Base-by-base conservation (phyloP, 1,284 basidiomycete genomes). In the Ustilago bromivora region DNA sequence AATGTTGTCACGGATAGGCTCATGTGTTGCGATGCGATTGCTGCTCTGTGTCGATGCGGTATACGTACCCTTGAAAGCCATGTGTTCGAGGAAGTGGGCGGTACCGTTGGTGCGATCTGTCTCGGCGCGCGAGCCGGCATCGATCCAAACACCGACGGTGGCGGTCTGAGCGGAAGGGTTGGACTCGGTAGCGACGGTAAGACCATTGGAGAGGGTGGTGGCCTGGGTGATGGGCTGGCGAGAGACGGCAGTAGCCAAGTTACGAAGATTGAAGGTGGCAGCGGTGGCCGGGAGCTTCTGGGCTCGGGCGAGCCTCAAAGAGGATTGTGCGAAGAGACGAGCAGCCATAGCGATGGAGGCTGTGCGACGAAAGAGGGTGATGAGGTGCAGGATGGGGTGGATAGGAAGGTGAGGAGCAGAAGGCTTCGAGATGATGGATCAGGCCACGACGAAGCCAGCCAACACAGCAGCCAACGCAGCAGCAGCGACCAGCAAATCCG, bases 61-160 rank as follows among this genome's bases (percentile, higher is more conserved):
- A 57, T 63, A 84, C 84, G 54, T 76, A 84, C 84, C 84, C 84
- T 88, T 88, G 87, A 88, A 88, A 36, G 88, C 97, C 93, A 97
- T 94, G 87, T 97, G 95, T 88, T 99, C 97, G 70, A 99, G 91
- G 90, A 99, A 99, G 89, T 99, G 97, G 59, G 97, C 97, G 9
- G 95, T 97, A 62, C 97, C 96, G 84, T 93, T 97, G 61, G 93
- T 97, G 87, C 91, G 91, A 88, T 93, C 91, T 59, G 93, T 96
- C 90, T 99, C 97, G 73, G 95, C 95, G 72, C 97, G 91, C 75
- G 94, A 96, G 79, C 97, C 97, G 71, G 96, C 96, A 86, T 98
- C 96, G 85, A 99, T 97, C 96, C 96, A 99, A 67, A 98, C 93
- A 82, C 97, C 97, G 54, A 99, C 95, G 36, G 96, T 99, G 17